Base-by-base conservation (phyloP, 257 asterid genomes). In the Solanum rostratum region DNA sequence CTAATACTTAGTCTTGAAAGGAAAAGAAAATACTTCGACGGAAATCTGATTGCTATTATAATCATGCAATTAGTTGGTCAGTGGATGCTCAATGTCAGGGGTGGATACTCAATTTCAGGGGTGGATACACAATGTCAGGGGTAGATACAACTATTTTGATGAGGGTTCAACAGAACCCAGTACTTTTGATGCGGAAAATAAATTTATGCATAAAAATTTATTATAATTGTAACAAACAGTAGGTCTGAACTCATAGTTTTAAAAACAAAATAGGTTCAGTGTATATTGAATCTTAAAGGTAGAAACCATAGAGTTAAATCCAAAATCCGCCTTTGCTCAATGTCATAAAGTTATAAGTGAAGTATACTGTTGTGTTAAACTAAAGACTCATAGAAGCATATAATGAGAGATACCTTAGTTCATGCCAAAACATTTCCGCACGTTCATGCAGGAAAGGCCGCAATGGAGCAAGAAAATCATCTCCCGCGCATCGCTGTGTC, bases 371-470 rank as follows among this genome's bases (percentile, higher is more conserved):
- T 2, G 60, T 45, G 81, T 53, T 2, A 8, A 46, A 24, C 15
- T 49, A 46, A 74, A 24, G 43, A 49, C 12, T 5, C 1, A 5
- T 16, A 4, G 45, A 49, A 76, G 4, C n/a, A n/a, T 15, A 49
- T 30, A 24, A 76, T 10, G 27, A 49, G 13, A 49, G 63, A 76
- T 50, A 92, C 94, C 92, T 89, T 78, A 91, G 92, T 83, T 92
- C 94, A 79, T 92, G 94, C 95, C 94, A 91, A 85, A 92, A 92
- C 53, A 84, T 59, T 78, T 89, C 88, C 6, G 93, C 74, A 18
- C 8, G 85, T 70, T 89, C 94, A 16, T 84, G 89, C 68, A 92
- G 88, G 88, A 92, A 91, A 66, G 89, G 90, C 20, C 89, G 83
- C 85, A 91, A 83, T 76, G 94, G 93, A 12, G 91, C 87, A 81